Base-by-base conservation (phyloP, 2,329 filamentous ascomycete genomes). In the Phoma sp. region DNA sequence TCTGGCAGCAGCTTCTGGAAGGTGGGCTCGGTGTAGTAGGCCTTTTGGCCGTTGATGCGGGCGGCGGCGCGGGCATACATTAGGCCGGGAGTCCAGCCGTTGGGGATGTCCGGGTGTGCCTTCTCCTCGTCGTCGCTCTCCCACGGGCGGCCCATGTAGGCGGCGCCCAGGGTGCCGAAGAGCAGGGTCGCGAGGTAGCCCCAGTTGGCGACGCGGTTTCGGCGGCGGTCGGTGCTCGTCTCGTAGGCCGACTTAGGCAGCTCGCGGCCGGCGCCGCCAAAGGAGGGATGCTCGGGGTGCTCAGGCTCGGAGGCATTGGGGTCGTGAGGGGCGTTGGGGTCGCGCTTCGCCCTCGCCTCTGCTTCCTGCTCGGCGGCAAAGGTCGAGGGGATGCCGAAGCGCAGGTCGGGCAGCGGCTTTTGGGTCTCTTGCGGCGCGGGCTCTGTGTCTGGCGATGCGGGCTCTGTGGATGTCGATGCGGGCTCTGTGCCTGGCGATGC, bases 11-110 rank as follows among this genome's bases (percentile, higher is more conserved):
- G 84, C 81, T 97, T 97, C 53, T 92, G 87, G 76, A 98, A 98
- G 7, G 93, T 89, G 3, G 95, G 95, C 68, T 98, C 93, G 64
- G 93, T 93, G 80, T 98, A 99, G 81, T 98, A 98, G 63, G 87
- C 90, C 57, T 95, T 83, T 53, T 92, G 86, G 60, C 91, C 88
- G 57, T 82, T 83, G 65, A 91, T 81, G 47, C 95, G 88, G 47
- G 92, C 88, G 68, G 83, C 87, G 46, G 88, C 87, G 55, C 95
- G 90, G 66, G 87, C 86, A 82, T 90, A 98, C 85, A 95, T 95
- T 25, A 90, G 80, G 2, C 78, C 80, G 1, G 89, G 74, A 3
- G 84, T 82, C 90, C 92, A 96, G 56, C 93, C 93, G 46, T 90
- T 90, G 47, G 92, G 90, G 15, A 89, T 84, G 48, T 93, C 87